Evolutionary conservation across 192 early-diverging fungal species (phyloP).

Genomic region (Thoreauomyces humboldtii): DNA sequence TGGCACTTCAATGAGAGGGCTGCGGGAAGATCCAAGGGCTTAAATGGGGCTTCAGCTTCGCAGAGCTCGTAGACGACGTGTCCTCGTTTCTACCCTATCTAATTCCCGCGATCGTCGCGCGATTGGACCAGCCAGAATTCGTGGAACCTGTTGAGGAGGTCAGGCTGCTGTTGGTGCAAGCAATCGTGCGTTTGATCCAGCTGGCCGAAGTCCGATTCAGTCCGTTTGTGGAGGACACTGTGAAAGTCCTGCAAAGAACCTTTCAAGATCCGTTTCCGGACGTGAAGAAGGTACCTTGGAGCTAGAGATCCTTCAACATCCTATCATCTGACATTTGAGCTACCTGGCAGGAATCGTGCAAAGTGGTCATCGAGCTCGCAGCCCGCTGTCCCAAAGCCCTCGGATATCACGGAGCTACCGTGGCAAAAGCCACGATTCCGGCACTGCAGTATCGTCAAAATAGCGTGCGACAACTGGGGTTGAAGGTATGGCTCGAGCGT

Average conservation of each 20-base stretch:
- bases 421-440: constrained; percentile 43
- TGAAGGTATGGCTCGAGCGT: constrained; percentile 30
- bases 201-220: constrained; percentile 27
- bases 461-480: constrained; percentile 38
- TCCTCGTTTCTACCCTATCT: constrained; percentile 37
- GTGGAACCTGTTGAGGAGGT: constrained; percentile 56
- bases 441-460: constrained; percentile 51
- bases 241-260: constrained; percentile 38
- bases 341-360: constrained; percentile 52
- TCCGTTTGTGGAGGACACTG: constrained; percentile 50
- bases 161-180: constrained; percentile 39
- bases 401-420: constrained; percentile 27
- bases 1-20: too few species aligned
- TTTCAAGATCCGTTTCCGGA: constrained; percentile 54
- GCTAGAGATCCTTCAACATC: too few species aligned
- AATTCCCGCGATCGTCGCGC: constrained; percentile 42
- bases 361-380: constrained; percentile 34
- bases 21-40: too few species aligned
- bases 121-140: constrained; percentile 41
- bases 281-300: constrained; percentile 55
- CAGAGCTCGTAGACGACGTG: constrained; percentile 26
- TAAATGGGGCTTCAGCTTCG: constrained; percentile 29
- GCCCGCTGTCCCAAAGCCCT: constrained; percentile 21
- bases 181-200: constrained; percentile 28
- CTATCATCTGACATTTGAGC: too few species aligned